Conservation (phyloP, 345 rosid species). For the Brassica incana region DNA sequence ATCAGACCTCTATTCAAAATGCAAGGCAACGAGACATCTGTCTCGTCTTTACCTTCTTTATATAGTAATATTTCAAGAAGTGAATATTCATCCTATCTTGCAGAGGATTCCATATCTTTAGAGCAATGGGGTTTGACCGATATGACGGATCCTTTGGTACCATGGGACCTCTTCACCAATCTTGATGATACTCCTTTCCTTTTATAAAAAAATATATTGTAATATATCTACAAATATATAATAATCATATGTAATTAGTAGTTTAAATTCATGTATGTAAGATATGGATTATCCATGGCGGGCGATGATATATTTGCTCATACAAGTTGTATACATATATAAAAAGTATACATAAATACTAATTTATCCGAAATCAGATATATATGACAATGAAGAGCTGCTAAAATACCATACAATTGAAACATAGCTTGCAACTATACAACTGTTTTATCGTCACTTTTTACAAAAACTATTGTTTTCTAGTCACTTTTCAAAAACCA, state of each 20-base stretch:
- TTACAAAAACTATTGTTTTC: too few species aligned
- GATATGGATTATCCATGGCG: constrained; percentile 20
- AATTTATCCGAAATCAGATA: background rate
- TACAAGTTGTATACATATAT: background rate
- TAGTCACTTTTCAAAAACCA: too few species aligned
- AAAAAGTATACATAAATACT: too few species aligned
- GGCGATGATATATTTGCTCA: constrained; percentile 7
- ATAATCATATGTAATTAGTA: background rate
- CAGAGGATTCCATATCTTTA: constrained; percentile 34
- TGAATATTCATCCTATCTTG: constrained; percentile 42
- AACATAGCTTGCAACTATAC: too few species aligned
- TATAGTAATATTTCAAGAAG: constrained; percentile 28
- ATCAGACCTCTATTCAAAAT: constrained; percentile 34
- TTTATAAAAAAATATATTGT: constrained; percentile 21
- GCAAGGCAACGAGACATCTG: constrained; percentile 40
- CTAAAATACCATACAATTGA: too few species aligned
- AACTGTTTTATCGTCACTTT: too few species aligned
- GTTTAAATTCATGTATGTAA: constrained; percentile 24
- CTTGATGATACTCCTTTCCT: constrained; percentile 48
- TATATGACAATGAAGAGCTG: background rate
- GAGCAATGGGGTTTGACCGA: constrained; percentile 48
- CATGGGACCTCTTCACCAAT: constrained; percentile 58
- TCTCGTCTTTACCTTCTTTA: constrained; percentile 34
- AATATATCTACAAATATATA: background rate
- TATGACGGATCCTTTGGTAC: constrained; percentile 56